These are phyloP conservation scores for Candida glaebosa DNA, from an alignment of 805 yeast species.

Conservation along the genomic window DNA sequence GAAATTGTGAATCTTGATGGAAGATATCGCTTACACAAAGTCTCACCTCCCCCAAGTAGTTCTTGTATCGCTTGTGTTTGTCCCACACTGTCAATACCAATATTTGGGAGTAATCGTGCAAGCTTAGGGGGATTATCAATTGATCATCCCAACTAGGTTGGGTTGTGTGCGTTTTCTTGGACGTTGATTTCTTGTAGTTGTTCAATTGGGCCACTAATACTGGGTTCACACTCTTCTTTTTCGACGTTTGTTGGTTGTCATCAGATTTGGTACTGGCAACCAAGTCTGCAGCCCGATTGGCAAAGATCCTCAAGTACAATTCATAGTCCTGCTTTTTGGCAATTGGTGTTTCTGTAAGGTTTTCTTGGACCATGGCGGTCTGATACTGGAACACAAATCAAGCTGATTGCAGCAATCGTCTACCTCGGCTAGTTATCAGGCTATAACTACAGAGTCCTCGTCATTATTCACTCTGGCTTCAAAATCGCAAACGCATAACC, in stretches of 20 bases:
- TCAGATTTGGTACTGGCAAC: conserved; percentile 12
- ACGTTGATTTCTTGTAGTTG: conserved; percentile 23
- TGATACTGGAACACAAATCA: neutral
- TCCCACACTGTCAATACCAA: conserved; percentile 39
- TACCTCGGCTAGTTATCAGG: no score
- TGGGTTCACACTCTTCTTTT: conserved; percentile 28
- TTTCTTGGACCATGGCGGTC: conserved; percentile 1
- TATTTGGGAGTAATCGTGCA: conserved; percentile 25
- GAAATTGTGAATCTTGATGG: conserved; percentile 10
- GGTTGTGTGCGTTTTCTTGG: conserved; percentile 27
- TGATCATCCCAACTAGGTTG: conserved; percentile 41
- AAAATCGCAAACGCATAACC: no score
- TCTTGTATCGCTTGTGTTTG: conserved; percentile 31
- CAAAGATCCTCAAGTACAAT: conserved; percentile 29
- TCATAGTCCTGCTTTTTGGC: conserved; percentile 6
- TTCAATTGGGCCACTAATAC: conserved; percentile 35
- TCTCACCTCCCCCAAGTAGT: conserved; percentile 40
- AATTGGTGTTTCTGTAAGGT: neutral
- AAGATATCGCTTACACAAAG: conserved; percentile 29
- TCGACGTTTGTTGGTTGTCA: conserved; percentile 2
- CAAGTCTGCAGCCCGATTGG: conserved; percentile 39
- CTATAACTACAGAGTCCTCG: no score
- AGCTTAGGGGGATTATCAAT: conserved; percentile 27
- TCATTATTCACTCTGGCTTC: no score
- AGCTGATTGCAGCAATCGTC: no score